These are phyloP conservation scores for Strobilomyces echinocephalus DNA, from an alignment of 768 basidiomycete genomes.

Conservation along the genomic window DNA sequence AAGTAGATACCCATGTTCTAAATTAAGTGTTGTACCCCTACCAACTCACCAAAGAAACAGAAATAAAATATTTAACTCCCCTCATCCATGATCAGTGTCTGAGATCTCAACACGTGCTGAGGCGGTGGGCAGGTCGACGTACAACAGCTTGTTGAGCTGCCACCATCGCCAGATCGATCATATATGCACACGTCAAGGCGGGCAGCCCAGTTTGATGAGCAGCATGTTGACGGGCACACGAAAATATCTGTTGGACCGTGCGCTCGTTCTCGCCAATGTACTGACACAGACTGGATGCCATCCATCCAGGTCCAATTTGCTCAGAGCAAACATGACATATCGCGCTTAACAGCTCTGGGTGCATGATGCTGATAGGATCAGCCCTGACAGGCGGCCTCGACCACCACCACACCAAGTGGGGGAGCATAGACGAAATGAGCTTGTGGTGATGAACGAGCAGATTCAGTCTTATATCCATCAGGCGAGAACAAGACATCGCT, in stretches of 20 bases:
- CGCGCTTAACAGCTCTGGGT: background rate
- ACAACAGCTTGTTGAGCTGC: slow-evolving; percentile 87
- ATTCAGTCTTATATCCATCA: no score
- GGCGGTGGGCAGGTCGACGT: slow-evolving; percentile 78
- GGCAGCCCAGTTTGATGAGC: background rate
- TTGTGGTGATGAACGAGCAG: no score
- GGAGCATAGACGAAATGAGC: no score
- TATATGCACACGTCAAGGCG: slow-evolving; percentile 26
- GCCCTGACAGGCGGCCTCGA: no score
- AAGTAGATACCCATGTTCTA: no score
- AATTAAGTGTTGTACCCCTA: no score
- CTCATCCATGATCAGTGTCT: background rate
- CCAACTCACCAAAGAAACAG: no score
- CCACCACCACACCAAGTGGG: no score
- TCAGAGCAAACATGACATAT: background rate
- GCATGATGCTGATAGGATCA: background rate
- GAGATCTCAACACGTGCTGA: slow-evolving; percentile 81
- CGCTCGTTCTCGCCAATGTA: background rate
- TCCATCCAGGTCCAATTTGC: background rate
- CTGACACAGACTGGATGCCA: background rate
- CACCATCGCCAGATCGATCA: slow-evolving; percentile 98
- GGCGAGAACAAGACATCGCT: no score
- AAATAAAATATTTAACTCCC: no score
- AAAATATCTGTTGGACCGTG: background rate
- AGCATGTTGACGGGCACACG: background rate